Evolutionary conservation across 768 basidiomycete species (phyloP), one percentile per base, ranked within the genome.

Genomic region (Termitomyces sp.): DNA sequence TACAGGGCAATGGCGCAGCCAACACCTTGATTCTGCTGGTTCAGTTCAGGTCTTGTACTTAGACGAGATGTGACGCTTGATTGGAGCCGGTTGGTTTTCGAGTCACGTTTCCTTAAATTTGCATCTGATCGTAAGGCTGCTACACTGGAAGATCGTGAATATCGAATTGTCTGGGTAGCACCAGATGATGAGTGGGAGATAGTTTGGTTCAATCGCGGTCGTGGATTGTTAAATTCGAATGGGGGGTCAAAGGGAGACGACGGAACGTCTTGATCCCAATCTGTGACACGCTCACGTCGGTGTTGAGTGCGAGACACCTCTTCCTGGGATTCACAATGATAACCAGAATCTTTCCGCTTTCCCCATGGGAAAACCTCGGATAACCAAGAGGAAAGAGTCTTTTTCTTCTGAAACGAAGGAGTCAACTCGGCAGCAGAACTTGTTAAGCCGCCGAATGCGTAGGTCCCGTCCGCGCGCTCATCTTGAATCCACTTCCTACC

Each of bases 1-100:
- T 84, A 92, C 61, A 91, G 68, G 3, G 92, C 91, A 50, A 93
- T 85, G 4, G 87, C 91, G 55, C 88, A 83, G 14, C 81, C 86
- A 25, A 92, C 76, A 31, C 88, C 88, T 68, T 89, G 86, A 56
- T 77, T 71, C 56, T 79, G 81, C 42, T 75, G 67, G 48, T 69
- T 71, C 31, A 86, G 68, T 64, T 83, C 85, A 17, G 79, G 77
- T 64, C 85, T 84, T 14, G 82, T 61, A 76, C 74, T 53, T 17
- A 17, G n/a, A 15, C 25, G 52, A 31, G 47, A 20, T 32, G 38
- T 25, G 31, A 20, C 25, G 46, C 11, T 40, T n/a, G 47, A 31
- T 14, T 52, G 59, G 9, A 48, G 15, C 14, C 31, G 10, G 31
- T 29, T n/a, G 15, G 17, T n/a, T 7, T 17, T 55, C 36, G 36